Evolutionary conservation across 2,329 filamentous ascomycete species (phyloP), one percentile per base, ranked within the genome.

Genomic region (Diaporthe batatas): DNA sequence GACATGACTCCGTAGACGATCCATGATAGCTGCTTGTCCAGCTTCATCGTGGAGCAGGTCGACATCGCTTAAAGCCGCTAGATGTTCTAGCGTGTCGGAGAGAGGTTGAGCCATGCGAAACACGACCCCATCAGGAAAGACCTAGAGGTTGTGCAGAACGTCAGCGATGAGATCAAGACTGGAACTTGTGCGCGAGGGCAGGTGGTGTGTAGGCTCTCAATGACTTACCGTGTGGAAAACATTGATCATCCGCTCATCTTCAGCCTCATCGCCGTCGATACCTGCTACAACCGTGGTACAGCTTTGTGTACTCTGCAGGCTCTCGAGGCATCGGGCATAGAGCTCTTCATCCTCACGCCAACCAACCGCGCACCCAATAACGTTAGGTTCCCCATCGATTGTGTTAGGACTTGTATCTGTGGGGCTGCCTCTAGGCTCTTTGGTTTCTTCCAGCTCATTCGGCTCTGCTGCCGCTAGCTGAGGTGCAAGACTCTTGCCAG

Each of bases 341-440:
- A 59, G 59, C 6, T 54, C 25, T 23, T 59, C 57, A 44, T 71
- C 69, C 47, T 71, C 69, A 21, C 69, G 69, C 69, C 69, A 65
- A 1, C 69, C 69, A 25, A 71, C 57, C 6, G 42, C 49, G 25
- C 55, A 57, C 6, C 47, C 69, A 29, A 71, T 34, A 21, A 62
- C 36, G 8, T 32, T 21, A 14, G 36, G 39, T 16, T 18, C 42
- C 6, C 16, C 21, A 0, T 49, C 25, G 5, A 2, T 3, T 1
- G 16, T 3, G 23, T 11, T 5, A 3, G 36, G 21, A 8, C 18
- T 32, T 2, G 25, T 2, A 5, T 5, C 39, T 5, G 39, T 42
- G 32, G 36, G 3, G n/a, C 32, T 39, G 32, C 53, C n/a, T 23
- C 16, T 18, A 18, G 32, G 18, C 14, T 2, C 62, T 0, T 67